Evolutionary conservation across 129 eudicot genomes (phyloP).

Genomic region (Logfia minima): DNA sequence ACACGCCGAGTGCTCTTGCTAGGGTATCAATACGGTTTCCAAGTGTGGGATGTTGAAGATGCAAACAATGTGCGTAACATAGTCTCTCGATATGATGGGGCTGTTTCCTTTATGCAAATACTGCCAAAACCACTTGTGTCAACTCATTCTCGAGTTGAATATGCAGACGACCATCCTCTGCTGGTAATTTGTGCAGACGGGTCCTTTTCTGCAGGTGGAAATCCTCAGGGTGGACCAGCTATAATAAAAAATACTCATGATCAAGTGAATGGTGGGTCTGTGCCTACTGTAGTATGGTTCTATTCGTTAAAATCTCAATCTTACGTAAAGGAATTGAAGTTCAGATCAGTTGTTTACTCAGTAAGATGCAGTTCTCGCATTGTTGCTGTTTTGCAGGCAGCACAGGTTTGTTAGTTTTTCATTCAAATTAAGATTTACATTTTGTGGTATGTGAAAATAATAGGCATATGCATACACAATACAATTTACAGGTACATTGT

Average conservation of each 20-base stretch:
- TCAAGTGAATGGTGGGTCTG: conserved; percentile 37
- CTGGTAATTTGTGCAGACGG: conserved; percentile 76
- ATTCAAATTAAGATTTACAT: neutral
- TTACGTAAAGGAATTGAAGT: conserved; percentile 61
- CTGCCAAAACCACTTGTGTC: conserved; percentile 58
- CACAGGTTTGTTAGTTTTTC: conserved; percentile 57
- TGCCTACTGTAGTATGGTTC: conserved; percentile 72
- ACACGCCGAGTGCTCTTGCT: conserved; percentile 63
- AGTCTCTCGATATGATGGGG: conserved; percentile 76
- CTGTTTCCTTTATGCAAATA: conserved; percentile 76
- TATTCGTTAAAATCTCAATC: conserved; percentile 79
- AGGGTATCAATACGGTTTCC: conserved; percentile 82
- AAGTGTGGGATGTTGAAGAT: conserved; percentile 94
- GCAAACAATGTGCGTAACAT: conserved; percentile 68
- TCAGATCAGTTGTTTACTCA: conserved; percentile 70
- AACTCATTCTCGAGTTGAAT: conserved; percentile 46
- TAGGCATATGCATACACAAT: conserved; percentile 15
- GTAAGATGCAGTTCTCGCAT: conserved; percentile 86
- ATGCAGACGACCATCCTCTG: conserved; percentile 59
- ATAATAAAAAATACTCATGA: conserved; percentile 38
- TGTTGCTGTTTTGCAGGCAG: conserved; percentile 72
- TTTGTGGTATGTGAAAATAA: neutral
- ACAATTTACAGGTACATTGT: conserved; percentile 64
- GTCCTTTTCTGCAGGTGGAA: conserved; percentile 54
- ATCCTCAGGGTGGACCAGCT: conserved; percentile 35